A percentile compares a stretch with the other conserved stretches of the same genome.
Evolutionary conservation across 345 rosid species (phyloP).

Genomic region (Kernera saxatilis): DNA sequence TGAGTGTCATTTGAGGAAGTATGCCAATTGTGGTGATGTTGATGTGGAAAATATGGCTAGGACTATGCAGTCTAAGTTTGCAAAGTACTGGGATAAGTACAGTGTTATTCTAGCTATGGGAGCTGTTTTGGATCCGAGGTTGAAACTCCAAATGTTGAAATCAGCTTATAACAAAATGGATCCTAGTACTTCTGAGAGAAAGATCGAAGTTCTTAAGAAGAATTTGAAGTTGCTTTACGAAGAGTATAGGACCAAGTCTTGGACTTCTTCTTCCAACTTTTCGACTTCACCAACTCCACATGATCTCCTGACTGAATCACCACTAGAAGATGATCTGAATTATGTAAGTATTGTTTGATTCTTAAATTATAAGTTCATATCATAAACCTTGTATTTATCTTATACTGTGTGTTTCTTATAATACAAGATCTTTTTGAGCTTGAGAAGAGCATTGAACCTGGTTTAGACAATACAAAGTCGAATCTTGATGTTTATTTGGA

Average conservation of each 20-base stretch:
- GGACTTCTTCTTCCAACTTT: not conserved
- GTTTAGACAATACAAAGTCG: not conserved
- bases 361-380: not conserved
- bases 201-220: not conserved
- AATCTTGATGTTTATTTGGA: not conserved
- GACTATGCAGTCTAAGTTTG: not conserved
- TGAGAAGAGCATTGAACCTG: not conserved
- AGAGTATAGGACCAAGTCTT: not conserved
- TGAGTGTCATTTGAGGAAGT: not conserved
- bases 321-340: not conserved
- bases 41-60: not conserved
- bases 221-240: not conserved
- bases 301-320: not conserved
- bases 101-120: not conserved
- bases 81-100: not conserved
- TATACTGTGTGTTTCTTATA: no score
- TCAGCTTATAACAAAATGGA: not conserved
- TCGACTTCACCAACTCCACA: not conserved
- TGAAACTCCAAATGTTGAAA: not conserved
- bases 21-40: not conserved
- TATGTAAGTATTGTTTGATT: not conserved
- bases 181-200: not conserved
- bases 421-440: not conserved
- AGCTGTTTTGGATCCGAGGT: not conserved
- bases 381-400: no score